Percentiles rank a stretch among this genome's conserved stretches.
Evolutionary conservation across 306 rosid species (phyloP).

Genomic region (Cercis canadensis): DNA sequence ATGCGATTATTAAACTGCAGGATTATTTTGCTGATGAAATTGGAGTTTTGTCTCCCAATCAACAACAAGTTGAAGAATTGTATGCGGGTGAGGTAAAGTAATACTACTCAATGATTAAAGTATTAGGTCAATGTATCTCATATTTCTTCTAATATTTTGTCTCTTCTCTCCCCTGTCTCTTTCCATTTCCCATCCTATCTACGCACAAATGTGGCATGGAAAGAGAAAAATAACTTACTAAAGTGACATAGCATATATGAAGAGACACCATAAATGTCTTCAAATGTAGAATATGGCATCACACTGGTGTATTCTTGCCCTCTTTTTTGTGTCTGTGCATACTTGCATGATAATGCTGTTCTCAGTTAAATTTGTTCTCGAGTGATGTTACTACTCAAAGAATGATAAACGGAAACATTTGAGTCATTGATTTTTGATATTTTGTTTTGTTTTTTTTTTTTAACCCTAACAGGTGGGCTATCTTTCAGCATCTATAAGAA

Average conservation of each 20-base stretch:
- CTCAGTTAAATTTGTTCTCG: constrained; percentile 16
- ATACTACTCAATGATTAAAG: constrained; percentile 28
- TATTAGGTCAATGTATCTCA: constrained; percentile 22
- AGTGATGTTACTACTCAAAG: constrained; percentile 15
- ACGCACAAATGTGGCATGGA: constrained; percentile 8
- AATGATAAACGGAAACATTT: constrained; percentile 16
- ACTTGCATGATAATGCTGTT: constrained; percentile 18
- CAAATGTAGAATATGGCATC: neutral
- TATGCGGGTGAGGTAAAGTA: constrained; percentile 87
- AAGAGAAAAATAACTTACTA: neutral
- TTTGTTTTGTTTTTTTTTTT: constrained; percentile 34
- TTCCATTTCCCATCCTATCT: constrained; percentile 10
- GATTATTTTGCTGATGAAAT: constrained; percentile 91
- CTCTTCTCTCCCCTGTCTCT: constrained; percentile 13
- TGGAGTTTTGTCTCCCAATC: constrained; percentile 93
- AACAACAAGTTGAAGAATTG: constrained; percentile 72
- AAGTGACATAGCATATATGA: constrained; percentile 17
- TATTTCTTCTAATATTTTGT: constrained; percentile 22
- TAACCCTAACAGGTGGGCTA: constrained; percentile 75
- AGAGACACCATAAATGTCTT: neutral
- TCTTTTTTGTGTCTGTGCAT: neutral
- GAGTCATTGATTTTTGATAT: constrained; percentile 22
- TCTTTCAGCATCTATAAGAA: constrained; percentile 92
- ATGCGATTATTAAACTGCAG: constrained; percentile 42
- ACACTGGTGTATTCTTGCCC: constrained; percentile 31